Evolutionary conservation across 1,284 basidiomycete genomes (phyloP).

Genomic region (Puccinia polysora): DNA sequence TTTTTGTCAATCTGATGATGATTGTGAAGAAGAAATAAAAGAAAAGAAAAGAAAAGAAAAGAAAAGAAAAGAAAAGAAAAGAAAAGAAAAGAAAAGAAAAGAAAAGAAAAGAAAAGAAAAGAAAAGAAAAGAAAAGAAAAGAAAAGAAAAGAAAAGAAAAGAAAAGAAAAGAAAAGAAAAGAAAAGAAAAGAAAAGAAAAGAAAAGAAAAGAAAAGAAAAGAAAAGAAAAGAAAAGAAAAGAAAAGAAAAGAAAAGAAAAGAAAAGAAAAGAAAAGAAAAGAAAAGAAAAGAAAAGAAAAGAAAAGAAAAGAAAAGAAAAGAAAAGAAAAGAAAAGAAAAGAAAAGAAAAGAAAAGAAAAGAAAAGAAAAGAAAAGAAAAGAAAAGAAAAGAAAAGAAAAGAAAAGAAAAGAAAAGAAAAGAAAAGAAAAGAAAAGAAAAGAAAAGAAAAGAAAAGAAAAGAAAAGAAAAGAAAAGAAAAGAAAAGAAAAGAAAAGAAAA

Average conservation of each 20-base stretch:
- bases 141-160: neutral
- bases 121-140: neutral
- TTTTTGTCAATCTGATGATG: too few species aligned
- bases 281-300: neutral
- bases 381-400: neutral
- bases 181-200: neutral
- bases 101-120: neutral
- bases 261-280: neutral
- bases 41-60: neutral
- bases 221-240: neutral
- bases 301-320: neutral
- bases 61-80: neutral
- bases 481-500: constrained; percentile 3
- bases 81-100: neutral
- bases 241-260: neutral
- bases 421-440: neutral
- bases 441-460: neutral
- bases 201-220: neutral
- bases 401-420: neutral
- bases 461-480: neutral
- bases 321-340: neutral
- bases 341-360: neutral
- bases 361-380: neutral
- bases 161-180: neutral
- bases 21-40: neutral